Base-by-base conservation (phyloP, 2,329 filamentous ascomycete species). In the Dactylellina leptospora region DNA sequence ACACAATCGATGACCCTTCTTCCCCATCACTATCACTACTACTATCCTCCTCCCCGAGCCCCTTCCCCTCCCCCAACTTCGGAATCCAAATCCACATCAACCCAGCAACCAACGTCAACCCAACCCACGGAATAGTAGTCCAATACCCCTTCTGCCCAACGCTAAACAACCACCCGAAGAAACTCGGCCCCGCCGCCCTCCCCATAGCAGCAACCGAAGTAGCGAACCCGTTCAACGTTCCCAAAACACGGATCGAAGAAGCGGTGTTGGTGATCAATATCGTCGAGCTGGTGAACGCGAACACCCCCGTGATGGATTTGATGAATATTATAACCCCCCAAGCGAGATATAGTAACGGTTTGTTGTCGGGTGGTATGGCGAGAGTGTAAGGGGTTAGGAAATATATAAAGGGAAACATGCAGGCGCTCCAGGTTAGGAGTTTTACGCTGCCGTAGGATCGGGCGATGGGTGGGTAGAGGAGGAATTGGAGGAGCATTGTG, bases 241-340 rank as follows among this genome's bases (percentile, higher is more conserved):
- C 93, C 3, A 97, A 84, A 8, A 96, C 86, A 44, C 85, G 83
- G 13, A 96, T 82, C 60, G 89, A 92, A 0, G 84, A 81, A 3
- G 92, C 92, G 8, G 89, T 91, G 80, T 97, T 97, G 25, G 93
- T 97, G 36, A 97, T 85, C 50, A 97, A 83, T 76, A 97, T 97
- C 4, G 91, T 96, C 23, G 86, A 89, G 77, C 91, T 95, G 0
- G 95, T 93, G 78, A 97, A 97, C 0, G 90, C 90, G 77, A 97
- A 89, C 74, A 96, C 95, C 69, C 88, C 87, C 38, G 85, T 86
- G 60, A 90, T 84, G 8, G 89, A 88, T 79, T 96, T 96, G 76
- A 88, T 75, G 42, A 91, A 80, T 82, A 97, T 87, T 36, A 96
- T 81, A 0, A 80, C 68, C 61, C 92, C 83, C n/a, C 82, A 84